phyloP scores from a whole-genome alignment of 2,329 filamentous ascomycete species.

The Lecanicillium sp. region DNA sequence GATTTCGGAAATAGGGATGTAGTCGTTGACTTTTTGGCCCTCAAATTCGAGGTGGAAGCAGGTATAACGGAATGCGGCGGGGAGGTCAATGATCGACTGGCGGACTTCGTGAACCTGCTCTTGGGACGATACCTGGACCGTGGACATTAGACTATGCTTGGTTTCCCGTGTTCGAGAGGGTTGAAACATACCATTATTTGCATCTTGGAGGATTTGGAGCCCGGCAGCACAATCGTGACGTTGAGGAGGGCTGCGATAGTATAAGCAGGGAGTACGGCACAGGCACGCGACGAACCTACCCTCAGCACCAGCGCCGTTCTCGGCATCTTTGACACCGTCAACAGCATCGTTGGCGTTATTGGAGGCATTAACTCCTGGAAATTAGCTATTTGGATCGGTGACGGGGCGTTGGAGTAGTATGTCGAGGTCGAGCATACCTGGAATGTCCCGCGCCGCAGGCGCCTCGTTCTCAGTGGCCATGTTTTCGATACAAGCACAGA shows the following conservation, averaged over 20 bases:
- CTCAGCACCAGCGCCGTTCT: constrained; percentile 28
- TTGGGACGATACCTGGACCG: constrained; percentile 70
- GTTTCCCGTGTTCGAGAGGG: constrained; percentile 17
- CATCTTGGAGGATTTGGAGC: constrained; percentile 65
- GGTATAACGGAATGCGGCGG: constrained; percentile 90
- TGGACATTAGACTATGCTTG: not conserved
- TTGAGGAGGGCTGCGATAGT: constrained; percentile 44
- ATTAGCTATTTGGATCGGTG: constrained; percentile 1
- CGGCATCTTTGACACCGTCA: constrained; percentile 22
- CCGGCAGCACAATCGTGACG: constrained; percentile 74
- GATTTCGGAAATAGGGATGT: constrained; percentile 85
- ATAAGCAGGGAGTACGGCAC: constrained; percentile 17
- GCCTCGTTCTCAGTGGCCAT: constrained; percentile 11
- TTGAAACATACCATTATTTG: constrained; percentile 68
- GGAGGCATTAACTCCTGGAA: constrained; percentile 19
- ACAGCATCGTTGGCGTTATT: constrained; percentile 23
- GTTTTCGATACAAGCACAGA: constrained; percentile 9
- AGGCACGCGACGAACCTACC: constrained; percentile 21
- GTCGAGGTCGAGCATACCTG: constrained; percentile 3
- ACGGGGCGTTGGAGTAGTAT: not conserved
- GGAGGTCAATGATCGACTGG: constrained; percentile 91
- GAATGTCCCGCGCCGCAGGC: constrained; percentile 2
- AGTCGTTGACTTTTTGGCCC: constrained; percentile 88
- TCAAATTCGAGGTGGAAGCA: constrained; percentile 97
- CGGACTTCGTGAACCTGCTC: constrained; percentile 97